Evolutionary conservation across 2,329 filamentous ascomycete genomes (phyloP).

Genomic region (Tympanopsis confertula): DNA sequence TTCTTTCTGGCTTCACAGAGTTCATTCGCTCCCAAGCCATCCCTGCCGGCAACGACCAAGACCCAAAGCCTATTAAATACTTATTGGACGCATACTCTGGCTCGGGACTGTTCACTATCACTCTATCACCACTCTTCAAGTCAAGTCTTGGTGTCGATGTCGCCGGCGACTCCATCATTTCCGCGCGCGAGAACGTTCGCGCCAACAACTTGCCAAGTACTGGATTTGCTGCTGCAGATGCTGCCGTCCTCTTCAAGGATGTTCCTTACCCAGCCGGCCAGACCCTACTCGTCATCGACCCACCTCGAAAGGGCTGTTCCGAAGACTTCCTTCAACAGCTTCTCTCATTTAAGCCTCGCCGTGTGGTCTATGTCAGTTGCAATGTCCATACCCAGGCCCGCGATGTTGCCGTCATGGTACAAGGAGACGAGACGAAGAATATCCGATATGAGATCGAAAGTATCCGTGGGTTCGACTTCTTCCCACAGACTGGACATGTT

Average conservation of each 20-base stretch:
- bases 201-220: conserved; percentile 44
- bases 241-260: conserved; percentile 49
- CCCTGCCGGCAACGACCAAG: conserved; percentile 15
- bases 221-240: conserved; percentile 58
- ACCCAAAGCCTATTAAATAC: conserved; percentile 38
- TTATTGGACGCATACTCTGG: conserved; percentile 68
- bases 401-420: conserved; percentile 57
- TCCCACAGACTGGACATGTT: conserved; percentile 45
- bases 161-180: conserved; percentile 43
- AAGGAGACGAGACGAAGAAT: conserved; percentile 27
- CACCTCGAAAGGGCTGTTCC: conserved; percentile 62
- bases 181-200: conserved; percentile 50
- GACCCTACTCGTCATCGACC: conserved; percentile 61
- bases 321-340: conserved; percentile 55
- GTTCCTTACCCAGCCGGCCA: conserved; percentile 49
- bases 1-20: conserved; percentile 55
- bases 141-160: conserved; percentile 61
- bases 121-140: conserved; percentile 55
- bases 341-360: conserved; percentile 44
- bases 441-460: conserved; percentile 57
- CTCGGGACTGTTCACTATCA: conserved; percentile 64
- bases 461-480: conserved; percentile 63
- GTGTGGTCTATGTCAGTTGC: conserved; percentile 63
- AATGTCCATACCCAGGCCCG: conserved; percentile 68
- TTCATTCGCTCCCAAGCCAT: conserved; percentile 56